Base-by-base conservation (phyloP, 1,284 basidiomycete genomes). In the Chondrostereum purpureum region DNA sequence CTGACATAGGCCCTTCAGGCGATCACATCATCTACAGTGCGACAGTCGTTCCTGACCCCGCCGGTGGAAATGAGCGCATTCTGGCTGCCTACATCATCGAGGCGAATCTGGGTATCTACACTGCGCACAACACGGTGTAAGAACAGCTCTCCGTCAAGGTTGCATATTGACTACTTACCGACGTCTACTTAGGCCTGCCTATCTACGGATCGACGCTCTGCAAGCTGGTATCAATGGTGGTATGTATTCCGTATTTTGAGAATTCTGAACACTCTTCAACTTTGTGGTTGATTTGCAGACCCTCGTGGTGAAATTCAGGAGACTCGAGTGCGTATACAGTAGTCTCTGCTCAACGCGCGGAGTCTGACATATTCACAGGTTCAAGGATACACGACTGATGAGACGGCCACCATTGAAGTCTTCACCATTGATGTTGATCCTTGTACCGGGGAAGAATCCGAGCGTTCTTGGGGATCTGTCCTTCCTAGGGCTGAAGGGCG, bases 331-430 rank as follows among this genome's bases (percentile, higher is more conserved):
- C 19, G 50, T 46, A 31, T 31, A 31, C n/a, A n/a, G n/a, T n/a
- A 12, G 21, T 39, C 16, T 18, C 19, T 21, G 16, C 14, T 5
- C 14, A 6, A 31, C n/a, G 16, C 13, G 17, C 21, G 17, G 17
- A 3, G 27, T 8, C 20, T 17, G 38, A 4, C 36, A 24, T n/a
- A 31, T 18, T 35, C 8, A 21, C 23, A 49, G 48, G 48, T 53
- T 11, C 45, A 53, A 39, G 52, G 52, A 8, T 53, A 50, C 39
- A 46, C 41, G 17, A 53, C 52, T 14, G 52, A 52, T 43, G 31
- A 52, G 37, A 53, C 52, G 2, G 50, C 48, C 4, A 53, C 52
- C 12, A 53, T 53, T 33, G 34, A 48, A 20, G 44, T 53, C 13
- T 50, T 43, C 39, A 42, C 48, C 27, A 48, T 53, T 16, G 48